These are phyloP conservation scores for Millerozyma acaciae DNA, from an alignment of 805 yeast genomes.

Conservation along the genomic window DNA sequence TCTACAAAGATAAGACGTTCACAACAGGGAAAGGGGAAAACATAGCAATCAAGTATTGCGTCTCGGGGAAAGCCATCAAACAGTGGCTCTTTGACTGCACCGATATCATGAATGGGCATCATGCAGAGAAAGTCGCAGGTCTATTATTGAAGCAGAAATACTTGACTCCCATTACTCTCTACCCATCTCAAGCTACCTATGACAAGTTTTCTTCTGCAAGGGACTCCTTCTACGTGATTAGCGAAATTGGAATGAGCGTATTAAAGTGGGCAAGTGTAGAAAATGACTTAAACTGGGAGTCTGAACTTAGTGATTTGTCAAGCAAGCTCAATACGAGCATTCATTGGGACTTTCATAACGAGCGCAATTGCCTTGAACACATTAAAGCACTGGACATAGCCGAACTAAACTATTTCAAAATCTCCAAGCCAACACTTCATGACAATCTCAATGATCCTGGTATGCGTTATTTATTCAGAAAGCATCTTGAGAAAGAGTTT, in stretches of 20 bases:
- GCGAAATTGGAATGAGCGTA: slow-evolving; percentile 38
- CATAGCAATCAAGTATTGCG: slow-evolving; percentile 38
- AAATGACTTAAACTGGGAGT: slow-evolving; percentile 1
- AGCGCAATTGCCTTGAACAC: too few relatives aligned
- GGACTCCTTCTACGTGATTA: slow-evolving; percentile 41
- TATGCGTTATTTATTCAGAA: slow-evolving; percentile 58
- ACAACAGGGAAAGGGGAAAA: slow-evolving; percentile 15
- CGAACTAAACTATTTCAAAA: neutral
- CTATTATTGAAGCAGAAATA: slow-evolving; percentile 46
- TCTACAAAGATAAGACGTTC: slow-evolving; percentile 44
- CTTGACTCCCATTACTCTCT: slow-evolving; percentile 40
- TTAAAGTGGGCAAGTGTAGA: slow-evolving; percentile 28
- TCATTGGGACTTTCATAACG: too few relatives aligned
- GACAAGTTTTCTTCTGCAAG: slow-evolving; percentile 27
- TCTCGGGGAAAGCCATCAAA: slow-evolving; percentile 72
- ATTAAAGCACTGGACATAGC: too few relatives aligned
- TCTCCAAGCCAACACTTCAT: slow-evolving; percentile 18
- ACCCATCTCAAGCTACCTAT: slow-evolving; percentile 30
- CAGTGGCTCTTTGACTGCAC: slow-evolving; percentile 94
- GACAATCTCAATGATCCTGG: slow-evolving; percentile 72
- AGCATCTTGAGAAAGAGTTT: slow-evolving; percentile 58
- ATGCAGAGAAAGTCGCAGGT: slow-evolving; percentile 51
- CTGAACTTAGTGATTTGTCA: slow-evolving; percentile 7
- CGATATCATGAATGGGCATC: slow-evolving; percentile 52
- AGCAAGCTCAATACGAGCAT: too few relatives aligned